phyloP scores from a whole-genome alignment of 75 land plant species.

The Pinus albicaulis region DNA sequence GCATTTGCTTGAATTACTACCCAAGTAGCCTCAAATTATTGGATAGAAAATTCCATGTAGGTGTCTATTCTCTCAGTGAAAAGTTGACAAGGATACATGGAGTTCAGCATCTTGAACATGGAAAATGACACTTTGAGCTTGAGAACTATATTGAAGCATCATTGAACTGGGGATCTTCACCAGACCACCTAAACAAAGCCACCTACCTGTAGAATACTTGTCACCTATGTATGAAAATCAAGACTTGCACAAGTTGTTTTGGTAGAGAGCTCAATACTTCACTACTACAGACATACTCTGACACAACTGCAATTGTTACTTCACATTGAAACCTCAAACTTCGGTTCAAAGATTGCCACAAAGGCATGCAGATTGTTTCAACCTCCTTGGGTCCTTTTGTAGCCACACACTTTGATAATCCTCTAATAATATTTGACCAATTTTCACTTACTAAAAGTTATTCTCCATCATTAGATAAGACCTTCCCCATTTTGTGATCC shows the following conservation, averaged over 20 bases:
- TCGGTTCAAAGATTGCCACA: constrained; percentile 66
- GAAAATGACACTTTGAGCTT: no score
- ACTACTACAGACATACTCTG: constrained; percentile 83
- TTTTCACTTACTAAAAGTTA: constrained; percentile 58
- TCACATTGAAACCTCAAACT: constrained; percentile 64
- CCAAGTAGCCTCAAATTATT: constrained; percentile 96
- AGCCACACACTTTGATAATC: constrained; percentile 70
- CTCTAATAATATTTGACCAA: constrained; percentile 71
- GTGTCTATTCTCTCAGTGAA: constrained; percentile 55
- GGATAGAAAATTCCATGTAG: constrained; percentile 68
- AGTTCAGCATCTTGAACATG: no score
- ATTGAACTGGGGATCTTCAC: no score
- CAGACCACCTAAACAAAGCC: no score
- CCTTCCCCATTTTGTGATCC: constrained; percentile 93
- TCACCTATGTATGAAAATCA: no score
- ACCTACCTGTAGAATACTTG: no score
- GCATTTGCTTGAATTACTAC: constrained; percentile 95
- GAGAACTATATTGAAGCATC: no score
- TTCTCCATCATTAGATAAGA: constrained; percentile 81
- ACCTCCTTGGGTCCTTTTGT: constrained; percentile 92
- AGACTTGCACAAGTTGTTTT: no score
- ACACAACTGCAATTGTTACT: constrained; percentile 89
- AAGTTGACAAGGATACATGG: constrained; percentile 34
- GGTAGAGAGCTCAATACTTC: no score
- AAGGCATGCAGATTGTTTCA: constrained; percentile 49